Base-by-base conservation (phyloP, 2,329 filamentous ascomycete species). In the Podosphaera aphanis region DNA sequence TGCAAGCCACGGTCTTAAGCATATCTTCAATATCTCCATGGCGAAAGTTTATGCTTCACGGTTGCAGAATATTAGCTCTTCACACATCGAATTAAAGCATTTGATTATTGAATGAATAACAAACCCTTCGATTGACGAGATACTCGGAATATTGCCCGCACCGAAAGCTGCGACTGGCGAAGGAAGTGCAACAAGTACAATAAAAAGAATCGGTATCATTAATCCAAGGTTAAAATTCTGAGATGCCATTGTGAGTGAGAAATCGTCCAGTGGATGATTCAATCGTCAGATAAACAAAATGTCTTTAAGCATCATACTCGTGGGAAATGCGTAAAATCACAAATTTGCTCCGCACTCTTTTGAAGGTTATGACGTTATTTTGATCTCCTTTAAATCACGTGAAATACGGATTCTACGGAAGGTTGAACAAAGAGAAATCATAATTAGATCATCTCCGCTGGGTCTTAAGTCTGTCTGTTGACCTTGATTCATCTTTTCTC, bases 11-110 rank as follows among this genome's bases (percentile, higher is more conserved):
- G 5, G 75, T 81, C 61, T 82, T 79, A 55, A 90, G 73, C 63
- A 83, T 76, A 61, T 88, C 83, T 64, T 85, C 79, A 50, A 85
- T 84, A 59, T 85, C 80, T 71, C 42, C 39, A 42, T 42, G 39
- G 6, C 39, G 39, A 3, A 25, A 42, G 21, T 25, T 40, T 19
- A 31, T 18, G 8, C 8, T 35, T 42, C 27, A n/a, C n/a, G n/a
- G n/a, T n/a, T n/a, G 19, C n/a, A 10, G 23, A n/a, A 41, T 20
- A 23, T 41, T 41, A 41, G 38, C 6, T 2, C 8, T 7, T 15
- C 13, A 37, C 15, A n/a, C 5, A 37, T 37, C 35, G n/a, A 7
- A 37, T n/a, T 15, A n/a, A 21, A 23, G 20, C 7, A 20, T 41
- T 6, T 10, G 20, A 41, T 10, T 19, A 21, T 21, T 3, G 11